Percentiles rank a stretch among this genome's conserved stretches.
Conservation (phyloP, 177 flowering plant genomes). For the Vitis hybrid region DNA sequence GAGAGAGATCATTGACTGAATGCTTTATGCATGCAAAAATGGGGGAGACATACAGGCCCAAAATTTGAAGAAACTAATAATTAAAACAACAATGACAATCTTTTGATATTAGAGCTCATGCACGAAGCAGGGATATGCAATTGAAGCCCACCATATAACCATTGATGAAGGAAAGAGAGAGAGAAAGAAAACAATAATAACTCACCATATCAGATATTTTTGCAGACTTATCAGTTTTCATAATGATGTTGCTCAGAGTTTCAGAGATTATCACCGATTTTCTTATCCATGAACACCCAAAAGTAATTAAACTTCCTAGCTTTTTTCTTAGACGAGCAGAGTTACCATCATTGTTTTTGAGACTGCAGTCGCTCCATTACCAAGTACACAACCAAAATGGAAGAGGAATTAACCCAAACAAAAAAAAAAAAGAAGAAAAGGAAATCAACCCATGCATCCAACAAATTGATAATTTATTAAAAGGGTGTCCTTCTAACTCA, state of each 20-base stretch:
- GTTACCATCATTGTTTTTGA: slow-evolving; percentile 33
- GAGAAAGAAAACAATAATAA: neutral
- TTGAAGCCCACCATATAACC: neutral
- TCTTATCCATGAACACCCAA: slow-evolving; percentile 15
- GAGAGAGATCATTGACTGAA: neutral
- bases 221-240: slow-evolving; percentile 25
- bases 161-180: slow-evolving; percentile 3
- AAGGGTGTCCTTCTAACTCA: no score
- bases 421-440: neutral
- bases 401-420: no score
- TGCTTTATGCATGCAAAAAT: slow-evolving; percentile 16
- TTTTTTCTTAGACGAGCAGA: slow-evolving; percentile 23
- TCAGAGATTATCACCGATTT: slow-evolving; percentile 16
- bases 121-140: slow-evolving; percentile 11
- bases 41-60: neutral
- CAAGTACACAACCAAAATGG: slow-evolving; percentile 9
- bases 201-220: slow-evolving; percentile 16
- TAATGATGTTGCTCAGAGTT: slow-evolving; percentile 23
- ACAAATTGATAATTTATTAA: no score
- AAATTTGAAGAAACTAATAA: neutral
- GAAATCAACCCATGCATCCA: no score
- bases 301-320: slow-evolving; percentile 11
- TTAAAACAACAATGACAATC: neutral
- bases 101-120: slow-evolving; percentile 10
- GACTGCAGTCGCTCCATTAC: slow-evolving; percentile 23